Evolutionary conservation across 345 rosid species (phyloP).

Genomic region (Eucalyptus regnans): DNA sequence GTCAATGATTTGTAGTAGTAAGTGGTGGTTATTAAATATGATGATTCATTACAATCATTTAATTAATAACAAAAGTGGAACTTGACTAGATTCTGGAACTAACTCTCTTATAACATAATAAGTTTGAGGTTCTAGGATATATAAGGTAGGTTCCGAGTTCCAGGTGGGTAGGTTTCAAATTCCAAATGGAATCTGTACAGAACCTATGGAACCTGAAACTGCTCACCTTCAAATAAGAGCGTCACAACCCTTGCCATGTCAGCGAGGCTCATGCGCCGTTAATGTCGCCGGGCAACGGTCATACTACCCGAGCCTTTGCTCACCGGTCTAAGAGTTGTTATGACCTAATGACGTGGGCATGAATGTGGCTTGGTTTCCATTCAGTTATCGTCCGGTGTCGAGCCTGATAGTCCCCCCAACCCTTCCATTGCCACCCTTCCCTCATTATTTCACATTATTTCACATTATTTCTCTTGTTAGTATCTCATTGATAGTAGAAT

Average conservation of each 20-base stretch:
- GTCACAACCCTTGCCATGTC: background rate
- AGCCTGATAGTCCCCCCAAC: background rate
- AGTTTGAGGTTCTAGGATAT: too few species aligned
- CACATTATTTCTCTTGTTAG: background rate
- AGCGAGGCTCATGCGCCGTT: background rate
- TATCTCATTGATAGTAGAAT: background rate
- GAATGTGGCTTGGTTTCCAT: background rate
- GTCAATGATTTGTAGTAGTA: accelerated
- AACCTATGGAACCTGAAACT: accelerated
- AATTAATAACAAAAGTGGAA: too few species aligned
- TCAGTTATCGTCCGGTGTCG: background rate
- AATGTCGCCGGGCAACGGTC: accelerated
- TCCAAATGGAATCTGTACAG: accelerated
- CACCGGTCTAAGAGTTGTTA: too few species aligned
- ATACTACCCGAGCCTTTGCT: background rate
- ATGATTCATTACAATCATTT: too few species aligned
- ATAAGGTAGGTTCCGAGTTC: too few species aligned
- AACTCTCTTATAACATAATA: too few species aligned
- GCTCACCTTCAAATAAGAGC: background rate
- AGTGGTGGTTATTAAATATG: too few species aligned
- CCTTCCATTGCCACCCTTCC: background rate
- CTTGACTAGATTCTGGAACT: too few species aligned
- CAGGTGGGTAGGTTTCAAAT: too few species aligned
- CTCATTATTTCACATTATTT: background rate
- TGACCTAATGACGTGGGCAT: background rate